Evolutionary conservation across 768 basidiomycete genomes (phyloP), one percentile per base, ranked within the genome.

Genomic region (Agrocybe praecox): DNA sequence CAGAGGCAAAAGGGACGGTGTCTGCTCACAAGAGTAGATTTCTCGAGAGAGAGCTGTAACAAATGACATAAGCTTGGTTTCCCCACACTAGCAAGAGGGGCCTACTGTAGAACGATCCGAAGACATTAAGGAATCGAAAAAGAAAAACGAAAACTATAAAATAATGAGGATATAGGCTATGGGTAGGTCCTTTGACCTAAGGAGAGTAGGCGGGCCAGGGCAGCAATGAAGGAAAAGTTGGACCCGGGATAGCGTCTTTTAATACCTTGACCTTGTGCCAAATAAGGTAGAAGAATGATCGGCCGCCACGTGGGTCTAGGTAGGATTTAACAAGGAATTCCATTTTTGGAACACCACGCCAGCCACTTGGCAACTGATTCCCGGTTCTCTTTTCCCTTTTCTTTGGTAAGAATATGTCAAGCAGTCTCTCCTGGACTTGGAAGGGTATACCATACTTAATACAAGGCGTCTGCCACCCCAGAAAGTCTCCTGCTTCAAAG

Each of bases 101-200:
- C 70, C 52, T 51, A 77, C 76, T 59, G 67, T 66, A 52, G 75
- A 78, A 57, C 74, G 76, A 62, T 74, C 73, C 21, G 73, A 72
- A 56, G 71, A 75, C 69, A 74, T 72, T 50, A 61, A 60, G 56
- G n/a, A n/a, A 62, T 26, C 33, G n/a, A 15, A 46, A 29, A 44
- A 29, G 9, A 43, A 33, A 34, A 57, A 53, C 18, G 42, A 51
- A 51, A 32, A 47, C 34, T 59, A 54, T 48, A 57, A 33, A 50
- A 42, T 56, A 57, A 24, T 53, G 26, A 44, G 58, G 50, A 52
- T 50, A 42, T 52, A 45, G 45, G 58, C 44, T 52, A 52, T 54
- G 48, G 40, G 51, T 43, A 58, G 46, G 55, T 46, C 40, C 4
- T 21, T 58, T 51, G 55, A 48, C 59, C 49, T 36, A 47, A 22